Evolutionary conservation across 768 basidiomycete genomes (phyloP).

Genomic region (Tylopilus intermedius): DNA sequence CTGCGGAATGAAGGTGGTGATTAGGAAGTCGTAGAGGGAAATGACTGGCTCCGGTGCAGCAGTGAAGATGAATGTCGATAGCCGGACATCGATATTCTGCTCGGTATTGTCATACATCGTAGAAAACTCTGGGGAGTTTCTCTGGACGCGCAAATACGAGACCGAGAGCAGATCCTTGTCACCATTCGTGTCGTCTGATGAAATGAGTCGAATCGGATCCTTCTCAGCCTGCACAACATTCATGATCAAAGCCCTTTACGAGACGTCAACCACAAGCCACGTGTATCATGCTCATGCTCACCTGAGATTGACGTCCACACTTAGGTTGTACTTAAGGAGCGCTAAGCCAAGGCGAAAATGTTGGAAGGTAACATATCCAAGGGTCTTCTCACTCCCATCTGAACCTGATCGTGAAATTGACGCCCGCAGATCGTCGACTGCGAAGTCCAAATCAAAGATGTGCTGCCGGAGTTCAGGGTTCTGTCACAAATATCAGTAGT

Average conservation of each 20-base stretch:
- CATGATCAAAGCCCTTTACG: slow-evolving; percentile 66
- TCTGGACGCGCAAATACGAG: slow-evolving; percentile 74
- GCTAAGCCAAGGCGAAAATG: slow-evolving; percentile 73
- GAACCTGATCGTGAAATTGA: slow-evolving; percentile 66
- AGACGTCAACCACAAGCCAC: slow-evolving; percentile 8
- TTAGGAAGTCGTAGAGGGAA: slow-evolving; percentile 83
- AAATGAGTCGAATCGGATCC: slow-evolving; percentile 57
- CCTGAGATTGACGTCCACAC: slow-evolving; percentile 77
- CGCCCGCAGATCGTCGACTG: slow-evolving; percentile 77
- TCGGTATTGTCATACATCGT: slow-evolving; percentile 79
- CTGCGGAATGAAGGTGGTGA: slow-evolving; percentile 85
- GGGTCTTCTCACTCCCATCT: slow-evolving; percentile 59
- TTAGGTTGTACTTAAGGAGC: slow-evolving; percentile 80
- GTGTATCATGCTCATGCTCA: slow-evolving; percentile 27
- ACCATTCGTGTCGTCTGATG: slow-evolving; percentile 47
- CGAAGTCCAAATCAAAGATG: slow-evolving; percentile 81
- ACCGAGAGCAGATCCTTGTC: slow-evolving; percentile 72
- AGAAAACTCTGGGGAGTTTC: slow-evolving; percentile 79
- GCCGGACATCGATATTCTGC: slow-evolving; percentile 78
- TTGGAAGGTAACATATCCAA: slow-evolving; percentile 77
- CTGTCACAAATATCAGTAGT: slow-evolving; percentile 14
- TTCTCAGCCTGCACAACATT: slow-evolving; percentile 56
- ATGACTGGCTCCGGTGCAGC: slow-evolving; percentile 89
- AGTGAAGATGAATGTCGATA: slow-evolving; percentile 88
- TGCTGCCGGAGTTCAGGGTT: slow-evolving; percentile 44